Percentiles rank a stretch among this genome's conserved stretches.
Evolutionary conservation across 805 yeast genomes (phyloP).

Genomic region (Grigorovia jiainica): DNA sequence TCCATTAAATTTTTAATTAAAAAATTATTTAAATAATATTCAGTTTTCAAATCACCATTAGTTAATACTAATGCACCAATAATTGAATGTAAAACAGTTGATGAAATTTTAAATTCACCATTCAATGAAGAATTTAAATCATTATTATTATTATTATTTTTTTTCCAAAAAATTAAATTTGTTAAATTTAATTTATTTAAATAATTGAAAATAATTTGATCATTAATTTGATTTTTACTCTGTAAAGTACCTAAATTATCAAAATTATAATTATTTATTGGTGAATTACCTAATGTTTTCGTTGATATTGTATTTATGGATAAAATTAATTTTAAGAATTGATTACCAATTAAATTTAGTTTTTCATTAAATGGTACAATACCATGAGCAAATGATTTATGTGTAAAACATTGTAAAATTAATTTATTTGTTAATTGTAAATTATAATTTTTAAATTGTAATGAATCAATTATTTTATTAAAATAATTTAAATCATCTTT

Average conservation of each 20-base stretch:
- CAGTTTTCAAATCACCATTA: constrained; percentile 53
- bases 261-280: constrained; percentile 41
- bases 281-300: constrained; percentile 13
- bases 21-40: constrained; percentile 36
- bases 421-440: constrained; percentile 46
- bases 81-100: constrained; percentile 49
- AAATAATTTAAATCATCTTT: not conserved
- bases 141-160: constrained; percentile 40
- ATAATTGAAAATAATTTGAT: constrained; percentile 41
- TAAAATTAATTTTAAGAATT: constrained; percentile 41
- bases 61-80: constrained; percentile 59
- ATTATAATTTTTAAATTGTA: constrained; percentile 18
- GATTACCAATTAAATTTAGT: constrained; percentile 62
- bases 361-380: constrained; percentile 83
- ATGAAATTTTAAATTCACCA: constrained; percentile 48
- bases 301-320: constrained; percentile 26
- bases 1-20: not conserved
- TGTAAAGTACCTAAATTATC: constrained; percentile 50
- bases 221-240: constrained; percentile 44
- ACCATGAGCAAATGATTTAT: constrained; percentile 92
- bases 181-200: constrained; percentile 41
- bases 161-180: constrained; percentile 57
- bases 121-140: constrained; percentile 34
- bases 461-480: constrained; percentile 11
- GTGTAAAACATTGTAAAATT: constrained; percentile 75